phyloP scores from a whole-genome alignment of 495 filamentous ascomycete species.

The Penicillium verhagenii region DNA sequence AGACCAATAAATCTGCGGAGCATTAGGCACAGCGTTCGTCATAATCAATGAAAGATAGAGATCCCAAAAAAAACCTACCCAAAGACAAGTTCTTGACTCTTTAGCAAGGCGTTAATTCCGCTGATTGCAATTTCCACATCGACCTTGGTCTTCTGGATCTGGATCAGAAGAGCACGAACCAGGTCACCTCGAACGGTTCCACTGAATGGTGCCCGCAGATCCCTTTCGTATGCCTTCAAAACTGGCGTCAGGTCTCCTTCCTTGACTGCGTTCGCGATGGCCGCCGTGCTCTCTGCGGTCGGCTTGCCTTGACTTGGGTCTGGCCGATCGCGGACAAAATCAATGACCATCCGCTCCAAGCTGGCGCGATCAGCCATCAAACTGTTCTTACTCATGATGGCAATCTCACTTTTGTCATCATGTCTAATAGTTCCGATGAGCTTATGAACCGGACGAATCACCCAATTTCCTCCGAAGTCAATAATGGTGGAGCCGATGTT shows the following conservation, averaged over 20 bases:
- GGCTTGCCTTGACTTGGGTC: slow-evolving; percentile 46
- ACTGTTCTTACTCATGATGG: slow-evolving; percentile 90
- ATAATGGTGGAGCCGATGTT: slow-evolving; percentile 72
- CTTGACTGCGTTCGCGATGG: slow-evolving; percentile 72
- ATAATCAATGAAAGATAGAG: background rate
- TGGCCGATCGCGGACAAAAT: slow-evolving; percentile 82
- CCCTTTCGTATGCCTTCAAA: slow-evolving; percentile 83
- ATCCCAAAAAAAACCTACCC: slow-evolving; percentile 48
- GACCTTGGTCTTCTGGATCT: slow-evolving; percentile 98
- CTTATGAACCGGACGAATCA: slow-evolving; percentile 77
- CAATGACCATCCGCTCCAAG: slow-evolving; percentile 94
- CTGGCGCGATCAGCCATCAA: slow-evolving; percentile 85
- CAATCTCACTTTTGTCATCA: slow-evolving; percentile 85
- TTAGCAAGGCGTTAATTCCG: slow-evolving; percentile 88
- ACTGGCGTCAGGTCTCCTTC: slow-evolving; percentile 94
- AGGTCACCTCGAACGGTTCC: slow-evolving; percentile 82
- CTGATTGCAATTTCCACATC: slow-evolving; percentile 94
- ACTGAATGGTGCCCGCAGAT: slow-evolving; percentile 73
- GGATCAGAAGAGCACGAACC: slow-evolving; percentile 87
- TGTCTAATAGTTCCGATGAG: slow-evolving; percentile 90
- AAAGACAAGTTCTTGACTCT: slow-evolving; percentile 96
- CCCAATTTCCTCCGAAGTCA: slow-evolving; percentile 96
- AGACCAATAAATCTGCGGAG: slow-evolving; percentile 72
- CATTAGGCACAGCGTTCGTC: slow-evolving; percentile 16
- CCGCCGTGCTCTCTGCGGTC: slow-evolving; percentile 57